These are phyloP conservation scores for Ophiostoma australiae DNA, from an alignment of 2,329 filamentous ascomycete species.

Conservation along the genomic window DNA sequence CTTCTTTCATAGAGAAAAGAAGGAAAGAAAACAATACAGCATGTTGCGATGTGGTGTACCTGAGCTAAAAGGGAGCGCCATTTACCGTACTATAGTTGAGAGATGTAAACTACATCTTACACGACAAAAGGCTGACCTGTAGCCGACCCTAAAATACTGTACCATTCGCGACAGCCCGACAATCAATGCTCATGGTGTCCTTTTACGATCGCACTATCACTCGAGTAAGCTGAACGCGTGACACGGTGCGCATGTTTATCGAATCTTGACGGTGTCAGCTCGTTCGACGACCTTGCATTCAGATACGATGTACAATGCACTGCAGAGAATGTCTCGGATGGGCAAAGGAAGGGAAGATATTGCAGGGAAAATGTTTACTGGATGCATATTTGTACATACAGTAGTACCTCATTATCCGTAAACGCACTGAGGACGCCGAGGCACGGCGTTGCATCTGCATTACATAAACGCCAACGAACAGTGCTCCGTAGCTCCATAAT, in stretches of 20 bases:
- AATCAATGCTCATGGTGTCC: too few relatives aligned
- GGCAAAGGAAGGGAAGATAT: neutral
- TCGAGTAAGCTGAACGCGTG: neutral
- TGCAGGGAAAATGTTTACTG: neutral
- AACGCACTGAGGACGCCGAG: neutral
- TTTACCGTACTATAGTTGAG: too few relatives aligned
- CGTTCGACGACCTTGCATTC: neutral
- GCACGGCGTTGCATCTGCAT: neutral
- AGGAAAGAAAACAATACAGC: neutral
- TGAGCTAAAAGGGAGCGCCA: too few relatives aligned
- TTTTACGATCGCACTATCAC: neutral
- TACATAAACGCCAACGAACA: neutral
- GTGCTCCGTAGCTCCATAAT: constrained; percentile 1
- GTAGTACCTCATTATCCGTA: neutral
- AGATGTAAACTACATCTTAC: too few relatives aligned
- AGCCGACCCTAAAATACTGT: too few relatives aligned
- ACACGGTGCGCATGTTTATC: constrained; percentile 6
- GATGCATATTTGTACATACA: too few relatives aligned
- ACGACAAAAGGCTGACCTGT: too few relatives aligned
- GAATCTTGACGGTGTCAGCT: neutral
- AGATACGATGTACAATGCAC: neutral
- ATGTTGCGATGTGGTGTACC: neutral
- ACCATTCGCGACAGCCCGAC: neutral
- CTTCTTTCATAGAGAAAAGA: too few relatives aligned
- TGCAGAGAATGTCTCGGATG: neutral